Conservation (phyloP, 1,139 yeast genomes). For the Yamadazyma pseudoaaseri region DNA sequence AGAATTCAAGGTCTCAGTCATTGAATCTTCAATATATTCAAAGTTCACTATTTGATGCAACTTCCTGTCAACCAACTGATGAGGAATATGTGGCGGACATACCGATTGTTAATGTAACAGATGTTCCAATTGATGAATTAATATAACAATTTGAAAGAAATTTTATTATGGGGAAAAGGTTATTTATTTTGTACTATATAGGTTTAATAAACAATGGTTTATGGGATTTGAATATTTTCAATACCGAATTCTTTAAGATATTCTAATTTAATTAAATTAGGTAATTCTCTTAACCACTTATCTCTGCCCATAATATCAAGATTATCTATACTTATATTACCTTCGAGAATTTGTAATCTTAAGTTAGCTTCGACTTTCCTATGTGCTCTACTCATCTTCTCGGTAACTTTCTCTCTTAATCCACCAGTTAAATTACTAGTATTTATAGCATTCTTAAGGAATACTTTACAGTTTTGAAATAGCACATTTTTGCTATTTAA, state of each 20-base stretch:
- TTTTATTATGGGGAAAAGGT: too few relatives aligned
- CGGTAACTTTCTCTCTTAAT: slow-evolving; percentile 45
- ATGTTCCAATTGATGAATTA: slow-evolving; percentile 5
- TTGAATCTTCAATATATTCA: slow-evolving; percentile 33
- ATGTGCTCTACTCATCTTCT: slow-evolving; percentile 42
- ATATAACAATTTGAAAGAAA: too few relatives aligned
- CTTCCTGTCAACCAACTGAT: slow-evolving; percentile 17
- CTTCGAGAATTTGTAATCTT: slow-evolving; percentile 46
- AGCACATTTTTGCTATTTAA: slow-evolving; percentile 28
- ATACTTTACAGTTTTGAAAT: slow-evolving; percentile 36
- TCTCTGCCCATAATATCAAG: slow-evolving; percentile 31
- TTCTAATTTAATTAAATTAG: slow-evolving; percentile 25
- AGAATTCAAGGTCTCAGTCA: slow-evolving; percentile 34
- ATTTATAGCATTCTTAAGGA: slow-evolving; percentile 48
- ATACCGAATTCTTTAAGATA: slow-evolving; percentile 25
- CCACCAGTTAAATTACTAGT: slow-evolving; percentile 50
- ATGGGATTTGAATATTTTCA: too few relatives aligned
- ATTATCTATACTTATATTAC: slow-evolving; percentile 29
- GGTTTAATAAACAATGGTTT: too few relatives aligned
- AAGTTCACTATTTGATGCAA: slow-evolving; percentile 36
- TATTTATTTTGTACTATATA: too few relatives aligned
- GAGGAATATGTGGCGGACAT: slow-evolving; percentile 14
- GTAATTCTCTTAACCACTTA: slow-evolving; percentile 30
- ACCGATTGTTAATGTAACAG: slow-evolving; percentile 6
- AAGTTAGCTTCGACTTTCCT: slow-evolving; percentile 44